These are phyloP conservation scores for Entoloma clypeatum DNA, from an alignment of 1,284 basidiomycete genomes.

Conservation along the genomic window DNA sequence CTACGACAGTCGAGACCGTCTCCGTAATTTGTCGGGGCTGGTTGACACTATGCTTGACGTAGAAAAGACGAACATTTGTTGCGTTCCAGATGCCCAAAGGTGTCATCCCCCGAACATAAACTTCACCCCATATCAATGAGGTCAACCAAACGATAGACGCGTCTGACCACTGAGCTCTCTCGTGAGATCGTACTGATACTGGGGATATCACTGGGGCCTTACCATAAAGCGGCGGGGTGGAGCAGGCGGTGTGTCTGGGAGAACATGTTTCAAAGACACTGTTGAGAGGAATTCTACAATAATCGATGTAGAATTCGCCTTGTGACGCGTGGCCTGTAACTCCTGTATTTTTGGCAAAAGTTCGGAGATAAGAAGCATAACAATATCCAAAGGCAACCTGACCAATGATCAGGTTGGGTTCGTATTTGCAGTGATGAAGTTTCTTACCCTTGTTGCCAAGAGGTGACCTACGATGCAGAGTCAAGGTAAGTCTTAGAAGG, in stretches of 20 bases:
- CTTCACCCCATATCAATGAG: conserved; percentile 88
- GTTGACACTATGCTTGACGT: conserved; percentile 77
- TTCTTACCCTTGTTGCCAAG: conserved; percentile 81
- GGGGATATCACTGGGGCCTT: conserved; percentile 18
- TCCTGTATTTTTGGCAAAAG: conserved; percentile 84
- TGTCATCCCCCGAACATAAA: conserved; percentile 85
- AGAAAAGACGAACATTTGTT: conserved; percentile 83
- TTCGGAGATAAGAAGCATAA: conserved; percentile 83
- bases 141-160: conserved; percentile 88
- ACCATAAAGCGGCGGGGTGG: conserved; percentile 73
- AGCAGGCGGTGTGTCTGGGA: conserved; percentile 67
- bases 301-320: conserved; percentile 57
- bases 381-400: conserved; percentile 80
- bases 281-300: conserved; percentile 69
- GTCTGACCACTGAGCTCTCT: conserved; percentile 70
- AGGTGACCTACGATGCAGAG: conserved; percentile 53
- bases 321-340: conserved; percentile 63
- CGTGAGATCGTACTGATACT: conserved; percentile 6
- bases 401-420: conserved; percentile 11
- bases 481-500: conserved; percentile 6
- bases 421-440: conserved; percentile 7
- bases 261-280: conserved; percentile 59
- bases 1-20: conserved; percentile 72
- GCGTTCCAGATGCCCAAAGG: conserved; percentile 84
- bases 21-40: conserved; percentile 71